phyloP scores from a whole-genome alignment of 2,329 filamentous ascomycete species.

The Fusarium temperatum region DNA sequence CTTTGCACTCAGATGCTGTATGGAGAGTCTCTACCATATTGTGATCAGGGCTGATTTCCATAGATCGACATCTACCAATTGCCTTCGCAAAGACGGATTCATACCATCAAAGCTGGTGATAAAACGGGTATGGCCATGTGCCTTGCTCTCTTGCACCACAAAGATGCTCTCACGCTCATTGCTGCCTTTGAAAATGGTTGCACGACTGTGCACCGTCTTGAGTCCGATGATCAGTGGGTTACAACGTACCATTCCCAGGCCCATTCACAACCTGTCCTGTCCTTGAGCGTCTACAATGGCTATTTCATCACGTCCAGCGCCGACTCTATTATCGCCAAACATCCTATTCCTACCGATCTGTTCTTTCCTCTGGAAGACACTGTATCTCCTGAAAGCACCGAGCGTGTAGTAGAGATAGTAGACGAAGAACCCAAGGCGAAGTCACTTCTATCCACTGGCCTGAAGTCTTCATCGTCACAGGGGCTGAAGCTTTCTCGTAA shows the following conservation, averaged over 20 bases:
- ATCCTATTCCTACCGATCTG: conserved; percentile 65
- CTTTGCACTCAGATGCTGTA: conserved; percentile 75
- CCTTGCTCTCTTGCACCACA: conserved; percentile 66
- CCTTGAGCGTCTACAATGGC: conserved; percentile 65
- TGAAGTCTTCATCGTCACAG: conserved; percentile 9
- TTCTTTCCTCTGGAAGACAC: conserved; percentile 17
- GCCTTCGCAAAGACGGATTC: conserved; percentile 75
- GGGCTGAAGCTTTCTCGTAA: conserved; percentile 14
- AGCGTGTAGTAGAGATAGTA: conserved; percentile 41
- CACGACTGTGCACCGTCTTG: conserved; percentile 70
- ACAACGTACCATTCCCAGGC: conserved; percentile 70
- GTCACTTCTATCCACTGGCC: conserved; percentile 41
- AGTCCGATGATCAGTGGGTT: conserved; percentile 53
- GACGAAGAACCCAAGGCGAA: conserved; percentile 21
- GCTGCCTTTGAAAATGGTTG: conserved; percentile 89
- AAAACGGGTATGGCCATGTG: conserved; percentile 90
- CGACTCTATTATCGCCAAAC: conserved; percentile 80
- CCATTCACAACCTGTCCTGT: conserved; percentile 85
- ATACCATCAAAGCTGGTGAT: conserved; percentile 60
- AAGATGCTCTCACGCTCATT: conserved; percentile 66
- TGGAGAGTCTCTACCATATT: not conserved
- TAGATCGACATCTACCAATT: conserved; percentile 85
- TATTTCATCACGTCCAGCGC: conserved; percentile 84
- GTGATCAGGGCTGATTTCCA: not conserved
- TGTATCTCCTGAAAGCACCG: conserved; percentile 1